These are phyloP conservation scores for Talaromyces sp. DNA, from an alignment of 2,329 filamentous ascomycete species.

Conservation along the genomic window DNA sequence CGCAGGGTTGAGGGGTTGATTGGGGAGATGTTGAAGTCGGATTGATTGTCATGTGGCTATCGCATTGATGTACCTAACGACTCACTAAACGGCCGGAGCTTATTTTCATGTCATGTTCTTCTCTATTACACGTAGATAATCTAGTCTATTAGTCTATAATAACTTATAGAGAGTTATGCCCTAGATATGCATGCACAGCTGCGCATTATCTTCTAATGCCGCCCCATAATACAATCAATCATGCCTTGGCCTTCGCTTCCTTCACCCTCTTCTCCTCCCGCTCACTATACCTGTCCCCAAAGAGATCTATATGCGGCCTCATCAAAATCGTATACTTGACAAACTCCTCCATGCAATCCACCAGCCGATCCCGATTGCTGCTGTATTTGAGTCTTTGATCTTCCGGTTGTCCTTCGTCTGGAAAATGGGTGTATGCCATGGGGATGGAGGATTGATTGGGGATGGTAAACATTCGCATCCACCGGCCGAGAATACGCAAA, in stretches of 20 bases:
- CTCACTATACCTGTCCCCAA: slow-evolving; percentile 64
- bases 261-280: slow-evolving; percentile 38
- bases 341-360: slow-evolving; percentile 69
- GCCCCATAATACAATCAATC: not conserved
- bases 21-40: slow-evolving; percentile 15
- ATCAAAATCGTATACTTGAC: slow-evolving; percentile 68
- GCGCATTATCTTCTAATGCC: not conserved
- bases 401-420: slow-evolving; percentile 47
- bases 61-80: too few relatives aligned
- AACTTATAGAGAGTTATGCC: not conserved
- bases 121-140: not conserved
- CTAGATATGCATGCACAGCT: not conserved
- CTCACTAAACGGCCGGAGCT: not conserved
- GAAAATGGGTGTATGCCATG: slow-evolving; percentile 63
- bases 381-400: slow-evolving; percentile 56
- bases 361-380: slow-evolving; percentile 58
- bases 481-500: slow-evolving; percentile 63
- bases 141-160: not conserved
- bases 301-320: slow-evolving; percentile 60
- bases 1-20: slow-evolving; percentile 25
- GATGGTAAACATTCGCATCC: slow-evolving; percentile 69
- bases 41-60: not conserved
- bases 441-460: slow-evolving; percentile 66
- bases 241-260: slow-evolving; percentile 22
- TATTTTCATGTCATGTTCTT: not conserved